Evolutionary conservation across 495 filamentous ascomycete species (phyloP).

Genomic region (Staphylotrichum longicolle): DNA sequence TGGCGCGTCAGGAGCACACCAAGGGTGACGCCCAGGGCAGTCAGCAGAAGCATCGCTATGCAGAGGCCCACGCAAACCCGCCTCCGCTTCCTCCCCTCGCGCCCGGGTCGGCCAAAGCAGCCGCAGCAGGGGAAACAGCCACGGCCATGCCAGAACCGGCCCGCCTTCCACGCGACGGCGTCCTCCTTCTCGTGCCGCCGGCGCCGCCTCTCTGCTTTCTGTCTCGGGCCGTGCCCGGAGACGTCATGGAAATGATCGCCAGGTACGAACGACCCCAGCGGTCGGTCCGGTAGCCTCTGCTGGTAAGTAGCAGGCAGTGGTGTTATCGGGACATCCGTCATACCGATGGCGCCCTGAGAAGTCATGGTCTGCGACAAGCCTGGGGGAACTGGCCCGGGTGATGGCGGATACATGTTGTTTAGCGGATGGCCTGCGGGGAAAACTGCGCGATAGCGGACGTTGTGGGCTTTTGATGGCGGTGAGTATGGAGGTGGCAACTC

Average conservation of each 20-base stretch:
- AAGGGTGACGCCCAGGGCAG: constrained; percentile 59
- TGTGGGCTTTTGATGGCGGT: constrained; percentile 32
- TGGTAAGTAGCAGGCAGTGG: constrained; percentile 25
- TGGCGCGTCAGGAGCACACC: constrained; percentile 59
- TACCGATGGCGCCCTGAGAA: constrained; percentile 44
- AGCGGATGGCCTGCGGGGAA: constrained; percentile 39
- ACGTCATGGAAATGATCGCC: constrained; percentile 38
- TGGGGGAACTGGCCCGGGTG: constrained; percentile 44
- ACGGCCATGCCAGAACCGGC: constrained; percentile 60
- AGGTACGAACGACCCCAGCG: constrained; percentile 38
- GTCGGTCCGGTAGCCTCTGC: constrained; percentile 35
- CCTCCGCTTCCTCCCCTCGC: constrained; percentile 62
- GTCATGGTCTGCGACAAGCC: constrained; percentile 47
- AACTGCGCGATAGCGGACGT: constrained; percentile 41
- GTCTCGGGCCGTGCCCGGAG: constrained; percentile 28
- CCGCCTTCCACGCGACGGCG: constrained; percentile 50
- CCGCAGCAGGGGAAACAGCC: constrained; percentile 57
- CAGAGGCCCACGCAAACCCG: constrained; percentile 58
- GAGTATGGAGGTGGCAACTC: constrained; percentile 47
- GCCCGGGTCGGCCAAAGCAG: constrained; percentile 60
- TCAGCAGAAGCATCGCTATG: constrained; percentile 53
- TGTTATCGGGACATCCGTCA: constrained; percentile 42
- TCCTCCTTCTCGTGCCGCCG: constrained; percentile 64
- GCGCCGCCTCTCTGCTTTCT: constrained; percentile 49
- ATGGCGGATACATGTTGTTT: constrained; percentile 41